Evolutionary conservation across 805 yeast genomes (phyloP).

Genomic region (Schwanniomyces sp.): DNA sequence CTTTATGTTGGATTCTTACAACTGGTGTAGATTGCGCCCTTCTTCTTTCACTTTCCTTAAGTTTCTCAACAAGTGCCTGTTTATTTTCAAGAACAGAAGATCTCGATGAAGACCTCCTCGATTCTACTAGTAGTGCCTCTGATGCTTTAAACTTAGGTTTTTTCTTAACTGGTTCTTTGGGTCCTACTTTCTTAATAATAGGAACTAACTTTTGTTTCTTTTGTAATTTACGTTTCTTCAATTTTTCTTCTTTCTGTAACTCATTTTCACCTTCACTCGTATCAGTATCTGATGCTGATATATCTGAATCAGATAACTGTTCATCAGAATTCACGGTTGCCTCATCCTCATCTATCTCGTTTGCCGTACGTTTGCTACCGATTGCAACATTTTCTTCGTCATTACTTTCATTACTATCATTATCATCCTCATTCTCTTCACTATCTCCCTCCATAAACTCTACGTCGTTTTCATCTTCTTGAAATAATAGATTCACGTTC

Average conservation of each 20-base stretch:
- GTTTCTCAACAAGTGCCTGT: slow-evolving; percentile 68
- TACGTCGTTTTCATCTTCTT: slow-evolving; percentile 44
- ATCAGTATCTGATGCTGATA: slow-evolving; percentile 51
- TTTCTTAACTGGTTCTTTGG: slow-evolving; percentile 29
- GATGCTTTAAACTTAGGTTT: slow-evolving; percentile 29
- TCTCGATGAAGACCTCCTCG: slow-evolving; percentile 75
- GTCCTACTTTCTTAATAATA: slow-evolving; percentile 31
- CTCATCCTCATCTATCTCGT: slow-evolving; percentile 14
- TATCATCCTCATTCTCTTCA: slow-evolving; percentile 15
- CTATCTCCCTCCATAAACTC: slow-evolving; percentile 29
- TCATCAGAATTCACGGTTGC: slow-evolving; percentile 42
- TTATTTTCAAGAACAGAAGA: slow-evolving; percentile 75
- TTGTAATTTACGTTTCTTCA: slow-evolving; percentile 27
- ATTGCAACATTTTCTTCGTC: slow-evolving; percentile 12
- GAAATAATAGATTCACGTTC: slow-evolving; percentile 67
- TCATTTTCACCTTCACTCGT: slow-evolving; percentile 73
- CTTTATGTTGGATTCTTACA: slow-evolving; percentile 38
- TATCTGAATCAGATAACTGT: slow-evolving; percentile 55
- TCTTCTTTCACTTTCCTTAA: slow-evolving; percentile 67
- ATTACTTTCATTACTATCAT: slow-evolving; percentile 13
- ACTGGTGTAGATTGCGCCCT: slow-evolving; percentile 48
- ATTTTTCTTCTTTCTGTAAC: slow-evolving; percentile 45
- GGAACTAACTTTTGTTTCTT: slow-evolving; percentile 23
- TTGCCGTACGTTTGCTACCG: slow-evolving; percentile 7
- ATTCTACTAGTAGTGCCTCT: slow-evolving; percentile 49